These are phyloP conservation scores for Akanthomyces uredinophilus DNA, from an alignment of 2,329 filamentous ascomycete genomes.

Conservation along the genomic window DNA sequence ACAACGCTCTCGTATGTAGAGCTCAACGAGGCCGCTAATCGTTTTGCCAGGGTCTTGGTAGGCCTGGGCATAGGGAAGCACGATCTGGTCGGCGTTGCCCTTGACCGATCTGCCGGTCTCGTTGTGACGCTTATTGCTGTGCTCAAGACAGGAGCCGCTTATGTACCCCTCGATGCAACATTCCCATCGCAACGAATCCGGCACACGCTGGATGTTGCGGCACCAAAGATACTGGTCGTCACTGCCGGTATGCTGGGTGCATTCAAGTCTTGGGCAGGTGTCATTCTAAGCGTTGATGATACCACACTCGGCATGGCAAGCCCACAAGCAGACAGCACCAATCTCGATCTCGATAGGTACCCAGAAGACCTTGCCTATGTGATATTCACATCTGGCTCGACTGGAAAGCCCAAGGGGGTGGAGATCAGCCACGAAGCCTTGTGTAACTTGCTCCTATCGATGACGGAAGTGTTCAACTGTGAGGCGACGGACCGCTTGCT, in stretches of 20 bases:
- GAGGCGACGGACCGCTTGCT: neutral
- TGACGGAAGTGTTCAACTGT: neutral
- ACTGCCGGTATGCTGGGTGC: neutral
- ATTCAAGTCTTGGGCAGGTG: neutral
- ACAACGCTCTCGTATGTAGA: neutral
- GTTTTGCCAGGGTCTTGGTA: neutral
- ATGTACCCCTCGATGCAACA: neutral
- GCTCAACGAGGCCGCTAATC: neutral
- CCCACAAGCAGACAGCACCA: neutral
- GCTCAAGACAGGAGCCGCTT: slow-evolving; percentile 4
- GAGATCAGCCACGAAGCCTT: neutral
- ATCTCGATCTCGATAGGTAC: neutral
- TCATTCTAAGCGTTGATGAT: neutral
- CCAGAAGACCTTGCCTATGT: neutral
- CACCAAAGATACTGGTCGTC: neutral
- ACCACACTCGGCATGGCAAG: neutral
- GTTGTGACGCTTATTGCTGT: slow-evolving; percentile 11
- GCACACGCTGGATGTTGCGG: neutral
- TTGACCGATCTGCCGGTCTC: neutral
- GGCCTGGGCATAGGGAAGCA: neutral
- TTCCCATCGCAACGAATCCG: neutral
- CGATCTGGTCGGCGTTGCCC: neutral
- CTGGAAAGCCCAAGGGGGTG: neutral
- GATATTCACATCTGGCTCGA: neutral
- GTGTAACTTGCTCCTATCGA: neutral